These are phyloP conservation scores for Lavandula angustifolia DNA, from an alignment of 257 asterid genomes.

Conservation along the genomic window DNA sequence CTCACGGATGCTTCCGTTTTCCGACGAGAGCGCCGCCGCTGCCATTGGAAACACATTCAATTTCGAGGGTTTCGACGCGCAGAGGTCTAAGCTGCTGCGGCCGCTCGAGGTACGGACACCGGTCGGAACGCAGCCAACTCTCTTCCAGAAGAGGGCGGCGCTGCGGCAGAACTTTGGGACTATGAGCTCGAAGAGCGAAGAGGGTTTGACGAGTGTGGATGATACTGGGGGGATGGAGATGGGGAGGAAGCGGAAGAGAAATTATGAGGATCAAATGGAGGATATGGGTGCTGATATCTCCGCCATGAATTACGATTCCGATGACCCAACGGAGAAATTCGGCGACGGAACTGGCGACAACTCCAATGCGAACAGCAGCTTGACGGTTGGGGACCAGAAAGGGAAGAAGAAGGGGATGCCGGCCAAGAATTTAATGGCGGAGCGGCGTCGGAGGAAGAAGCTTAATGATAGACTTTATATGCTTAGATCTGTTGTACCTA, in stretches of 20 bases:
- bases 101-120: slow-evolving; percentile 45
- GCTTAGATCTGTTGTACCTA: slow-evolving; percentile 77
- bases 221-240: slow-evolving; percentile 37
- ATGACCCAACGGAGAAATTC: slow-evolving; percentile 41
- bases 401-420: slow-evolving; percentile 66
- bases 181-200: slow-evolving; percentile 41
- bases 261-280: slow-evolving; percentile 31
- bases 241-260: slow-evolving; percentile 43
- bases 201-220: slow-evolving; percentile 44
- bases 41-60: slow-evolving; percentile 31
- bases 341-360: slow-evolving; percentile 37
- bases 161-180: slow-evolving; percentile 42
- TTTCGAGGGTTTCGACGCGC: slow-evolving; percentile 37
- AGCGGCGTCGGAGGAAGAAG: slow-evolving; percentile 76
- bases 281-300: slow-evolving; percentile 41
- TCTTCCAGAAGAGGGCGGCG: slow-evolving; percentile 56
- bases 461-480: slow-evolving; percentile 74
- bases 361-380: slow-evolving; percentile 41
- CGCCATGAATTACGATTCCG: slow-evolving; percentile 45
- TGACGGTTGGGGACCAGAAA: slow-evolving; percentile 39
- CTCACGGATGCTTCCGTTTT: slow-evolving; percentile 34
- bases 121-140: slow-evolving; percentile 46
- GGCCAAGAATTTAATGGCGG: slow-evolving; percentile 78
- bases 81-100: slow-evolving; percentile 43
- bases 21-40: slow-evolving; percentile 39